Evolutionary conservation across 179 eudicot genomes (phyloP).

Genomic region (Silene coronaria): DNA sequence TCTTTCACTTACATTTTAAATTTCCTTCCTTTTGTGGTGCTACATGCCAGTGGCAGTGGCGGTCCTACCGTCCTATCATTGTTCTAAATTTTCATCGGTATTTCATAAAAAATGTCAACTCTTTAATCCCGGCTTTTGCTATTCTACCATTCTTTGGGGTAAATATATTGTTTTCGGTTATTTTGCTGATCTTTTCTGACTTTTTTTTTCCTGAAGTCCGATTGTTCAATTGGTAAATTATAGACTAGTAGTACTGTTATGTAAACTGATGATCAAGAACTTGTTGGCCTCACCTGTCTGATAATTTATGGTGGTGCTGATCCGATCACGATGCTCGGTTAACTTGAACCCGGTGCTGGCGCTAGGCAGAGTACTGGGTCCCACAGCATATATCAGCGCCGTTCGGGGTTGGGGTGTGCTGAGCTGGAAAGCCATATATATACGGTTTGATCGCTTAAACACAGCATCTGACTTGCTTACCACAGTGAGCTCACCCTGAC

Average conservation of each 20-base stretch:
- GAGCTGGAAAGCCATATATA: constrained; percentile 70
- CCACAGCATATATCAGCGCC: constrained; percentile 50
- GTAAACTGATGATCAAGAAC: not conserved
- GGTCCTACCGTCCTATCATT: too few relatives aligned
- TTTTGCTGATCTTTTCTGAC: constrained; percentile 4
- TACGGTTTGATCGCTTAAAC: constrained; percentile 22
- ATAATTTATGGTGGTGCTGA: constrained; percentile 47
- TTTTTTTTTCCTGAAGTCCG: constrained; percentile 3
- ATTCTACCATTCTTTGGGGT: not conserved
- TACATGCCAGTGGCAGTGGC: too few relatives aligned
- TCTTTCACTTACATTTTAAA: not conserved
- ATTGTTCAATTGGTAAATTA: not conserved
- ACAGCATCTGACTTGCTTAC: constrained; percentile 28
- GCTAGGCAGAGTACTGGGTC: constrained; percentile 30
- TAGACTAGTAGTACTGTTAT: not conserved
- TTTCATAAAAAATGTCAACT: constrained; percentile 1
- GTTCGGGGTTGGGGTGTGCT: constrained; percentile 32
- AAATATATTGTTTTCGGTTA: not conserved
- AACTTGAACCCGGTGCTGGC: constrained; percentile 20
- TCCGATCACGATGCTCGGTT: constrained; percentile 31
- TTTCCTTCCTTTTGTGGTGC: not conserved
- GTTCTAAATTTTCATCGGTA: not conserved
- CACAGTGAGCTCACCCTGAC: constrained; percentile 40
- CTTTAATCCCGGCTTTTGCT: not conserved
- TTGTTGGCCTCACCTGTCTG: constrained; percentile 43